phyloP scores from a whole-genome alignment of 805 yeast genomes.

The Yarrowia deformans region DNA sequence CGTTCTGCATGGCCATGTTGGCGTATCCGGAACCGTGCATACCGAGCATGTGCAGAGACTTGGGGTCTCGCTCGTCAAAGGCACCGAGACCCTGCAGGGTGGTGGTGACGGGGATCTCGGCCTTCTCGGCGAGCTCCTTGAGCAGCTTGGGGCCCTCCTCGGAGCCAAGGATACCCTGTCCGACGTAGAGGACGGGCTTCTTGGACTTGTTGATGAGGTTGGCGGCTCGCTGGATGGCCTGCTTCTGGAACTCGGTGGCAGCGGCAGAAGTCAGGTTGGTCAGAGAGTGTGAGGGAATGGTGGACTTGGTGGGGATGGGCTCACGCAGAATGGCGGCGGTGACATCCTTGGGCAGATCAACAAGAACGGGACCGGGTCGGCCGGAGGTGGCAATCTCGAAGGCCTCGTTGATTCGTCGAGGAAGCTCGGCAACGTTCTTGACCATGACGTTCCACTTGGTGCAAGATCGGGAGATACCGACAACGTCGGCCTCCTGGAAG shows the following conservation, averaged over 20 bases:
- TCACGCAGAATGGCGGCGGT: conserved; percentile 88
- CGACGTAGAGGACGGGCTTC: conserved; percentile 88
- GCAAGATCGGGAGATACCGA: conserved; percentile 96
- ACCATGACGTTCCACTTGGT: conserved; percentile 99
- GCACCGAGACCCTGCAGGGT: conserved; percentile 94
- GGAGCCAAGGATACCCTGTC: conserved; percentile 85
- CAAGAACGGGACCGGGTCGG: conserved; percentile 98
- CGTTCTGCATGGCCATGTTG: conserved; percentile 89
- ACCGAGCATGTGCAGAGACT: conserved; percentile 94
- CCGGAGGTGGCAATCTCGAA: conserved; percentile 96
- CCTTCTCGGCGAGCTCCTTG: conserved; percentile 86
- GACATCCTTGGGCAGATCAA: conserved; percentile 97
- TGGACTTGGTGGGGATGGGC: conserved; percentile 90
- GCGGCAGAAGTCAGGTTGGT: conserved; percentile 72
- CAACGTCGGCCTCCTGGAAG: conserved; percentile 98
- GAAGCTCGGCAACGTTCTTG: conserved; percentile 90
- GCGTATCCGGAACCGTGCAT: conserved; percentile 99
- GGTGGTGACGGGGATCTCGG: conserved; percentile 94
- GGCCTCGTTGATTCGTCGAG: conserved; percentile 95
- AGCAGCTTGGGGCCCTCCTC: conserved; percentile 80
- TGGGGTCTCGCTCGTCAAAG: conserved; percentile 88
- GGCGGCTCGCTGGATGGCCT: conserved; percentile 79
- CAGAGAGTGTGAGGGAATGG: conserved; percentile 64
- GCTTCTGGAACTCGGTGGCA: conserved; percentile 74
- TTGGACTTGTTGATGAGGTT: conserved; percentile 79